These are phyloP conservation scores for Viridothelium virens DNA, from an alignment of 495 filamentous ascomycete species.

Conservation along the genomic window DNA sequence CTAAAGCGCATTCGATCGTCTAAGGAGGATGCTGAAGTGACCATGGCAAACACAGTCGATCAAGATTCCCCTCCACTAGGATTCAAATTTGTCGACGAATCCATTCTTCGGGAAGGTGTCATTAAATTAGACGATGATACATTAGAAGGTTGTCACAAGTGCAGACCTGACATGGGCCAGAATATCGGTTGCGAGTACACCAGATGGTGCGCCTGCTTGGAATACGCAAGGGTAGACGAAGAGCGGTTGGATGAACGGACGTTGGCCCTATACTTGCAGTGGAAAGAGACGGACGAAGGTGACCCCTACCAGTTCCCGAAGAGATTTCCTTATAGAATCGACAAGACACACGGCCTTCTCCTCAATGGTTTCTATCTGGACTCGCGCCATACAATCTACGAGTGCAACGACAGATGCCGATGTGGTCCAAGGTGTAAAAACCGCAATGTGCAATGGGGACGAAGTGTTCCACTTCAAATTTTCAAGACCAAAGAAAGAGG, in stretches of 20 bases:
- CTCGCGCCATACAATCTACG: conserved; percentile 61
- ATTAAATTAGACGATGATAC: conserved; percentile 25
- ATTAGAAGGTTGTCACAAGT: conserved; percentile 30
- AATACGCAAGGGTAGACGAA: conserved; percentile 36
- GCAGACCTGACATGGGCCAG: conserved; percentile 35
- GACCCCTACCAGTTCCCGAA: conserved; percentile 30
- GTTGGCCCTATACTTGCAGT: conserved; percentile 16
- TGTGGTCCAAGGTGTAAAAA: conserved; percentile 67
- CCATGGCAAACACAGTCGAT: conserved; percentile 30
- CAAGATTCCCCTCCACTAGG: conserved; percentile 30
- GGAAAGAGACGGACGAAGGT: conserved; percentile 15
- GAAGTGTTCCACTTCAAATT: conserved; percentile 67
- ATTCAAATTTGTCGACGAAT: conserved; percentile 33
- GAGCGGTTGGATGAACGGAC: conserved; percentile 16
- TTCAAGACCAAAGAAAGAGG: conserved; percentile 73
- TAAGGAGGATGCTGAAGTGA: conserved; percentile 6
- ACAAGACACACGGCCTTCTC: conserved; percentile 20
- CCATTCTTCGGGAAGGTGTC: conserved; percentile 30
- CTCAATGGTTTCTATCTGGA: conserved; percentile 41
- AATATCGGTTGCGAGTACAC: conserved; percentile 37
- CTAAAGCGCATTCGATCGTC: conserved; percentile 19
- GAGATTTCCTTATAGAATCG: conserved; percentile 34
- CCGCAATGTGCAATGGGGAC: conserved; percentile 69
- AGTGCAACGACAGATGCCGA: conserved; percentile 68
- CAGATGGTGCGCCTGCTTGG: conserved; percentile 33